Evolutionary conservation across 129 eudicot genomes (phyloP).

Genomic region (Saussurea involucrata): DNA sequence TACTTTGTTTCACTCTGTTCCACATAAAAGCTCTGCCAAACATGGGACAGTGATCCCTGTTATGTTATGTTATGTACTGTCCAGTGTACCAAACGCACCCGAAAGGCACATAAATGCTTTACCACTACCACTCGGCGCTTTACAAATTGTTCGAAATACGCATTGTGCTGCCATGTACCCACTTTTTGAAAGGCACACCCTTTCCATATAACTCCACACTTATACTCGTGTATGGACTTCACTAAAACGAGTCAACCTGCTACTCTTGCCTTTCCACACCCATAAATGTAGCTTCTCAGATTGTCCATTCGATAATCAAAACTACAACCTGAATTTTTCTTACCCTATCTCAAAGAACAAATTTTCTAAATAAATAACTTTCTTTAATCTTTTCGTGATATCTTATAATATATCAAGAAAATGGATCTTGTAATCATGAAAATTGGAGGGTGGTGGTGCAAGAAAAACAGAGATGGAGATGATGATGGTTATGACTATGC

Average conservation of each 20-base stretch:
- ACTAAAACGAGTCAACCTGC: not conserved
- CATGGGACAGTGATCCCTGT: too few relatives aligned
- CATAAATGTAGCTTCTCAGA: conserved; percentile 1
- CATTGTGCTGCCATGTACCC: not conserved
- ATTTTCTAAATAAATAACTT: not conserved
- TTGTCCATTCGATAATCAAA: not conserved
- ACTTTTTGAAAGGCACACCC: conserved; percentile 6
- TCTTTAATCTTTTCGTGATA: not conserved
- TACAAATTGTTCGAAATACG: too few relatives aligned
- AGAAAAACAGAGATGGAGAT: conserved; percentile 15
- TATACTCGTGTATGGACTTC: conserved; percentile 7
- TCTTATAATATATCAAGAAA: not conserved
- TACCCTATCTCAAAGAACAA: not conserved
- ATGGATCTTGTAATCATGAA: conserved; percentile 13
- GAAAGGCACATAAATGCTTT: too few relatives aligned
- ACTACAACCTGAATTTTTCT: not conserved
- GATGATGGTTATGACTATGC: conserved; percentile 28
- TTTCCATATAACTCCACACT: conserved; percentile 30
- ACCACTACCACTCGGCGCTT: too few relatives aligned
- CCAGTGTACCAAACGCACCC: too few relatives aligned
- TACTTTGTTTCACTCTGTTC: too few relatives aligned
- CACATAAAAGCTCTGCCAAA: too few relatives aligned
- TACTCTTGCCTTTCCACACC: not conserved
- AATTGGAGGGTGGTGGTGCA: conserved; percentile 1
- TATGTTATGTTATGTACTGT: too few relatives aligned